phyloP scores from a whole-genome alignment of 2,329 filamentous ascomycete genomes.

The Xylaria sp. region DNA sequence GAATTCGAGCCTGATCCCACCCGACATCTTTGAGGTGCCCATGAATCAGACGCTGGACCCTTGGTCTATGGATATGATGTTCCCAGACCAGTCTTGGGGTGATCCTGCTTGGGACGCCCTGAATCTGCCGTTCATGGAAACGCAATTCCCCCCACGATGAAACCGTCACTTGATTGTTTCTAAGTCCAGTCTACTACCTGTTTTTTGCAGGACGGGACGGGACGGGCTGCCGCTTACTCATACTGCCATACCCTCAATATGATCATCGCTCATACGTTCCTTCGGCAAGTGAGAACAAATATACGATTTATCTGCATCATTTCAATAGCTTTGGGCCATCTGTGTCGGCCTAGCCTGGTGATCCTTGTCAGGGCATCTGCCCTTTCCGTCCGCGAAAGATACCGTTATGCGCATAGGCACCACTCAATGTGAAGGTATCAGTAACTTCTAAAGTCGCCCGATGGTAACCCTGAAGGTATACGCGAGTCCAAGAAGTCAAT shows the following conservation, averaged over 20 bases:
- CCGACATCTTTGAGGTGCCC: not conserved
- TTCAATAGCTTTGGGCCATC: not conserved
- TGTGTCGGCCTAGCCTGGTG: not conserved
- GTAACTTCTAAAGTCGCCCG: not conserved
- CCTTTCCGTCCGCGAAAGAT: not conserved
- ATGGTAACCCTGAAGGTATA: not conserved
- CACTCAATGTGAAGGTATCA: too few species aligned
- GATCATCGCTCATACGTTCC: too few species aligned
- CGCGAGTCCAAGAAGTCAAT: not conserved
- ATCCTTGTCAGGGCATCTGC: not conserved
- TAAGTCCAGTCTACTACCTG: not conserved
- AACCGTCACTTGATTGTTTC: not conserved
- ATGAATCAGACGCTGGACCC: constrained; percentile 36
- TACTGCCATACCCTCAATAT: not conserved
- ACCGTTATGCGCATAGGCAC: too few species aligned
- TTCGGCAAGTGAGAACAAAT: not conserved
- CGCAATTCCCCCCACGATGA: constrained; percentile 15
- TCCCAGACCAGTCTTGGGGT: constrained; percentile 43
- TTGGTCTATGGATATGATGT: constrained; percentile 40
- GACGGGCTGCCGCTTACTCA: not conserved
- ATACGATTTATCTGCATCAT: not conserved
- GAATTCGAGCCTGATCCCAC: constrained; percentile 16
- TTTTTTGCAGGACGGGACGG: not conserved
- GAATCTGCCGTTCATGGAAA: constrained; percentile 32
- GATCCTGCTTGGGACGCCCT: constrained; percentile 44